These are phyloP conservation scores for Chernovozyma sophiae-reginae DNA, from an alignment of 1,139 yeast genomes.

Conservation along the genomic window DNA sequence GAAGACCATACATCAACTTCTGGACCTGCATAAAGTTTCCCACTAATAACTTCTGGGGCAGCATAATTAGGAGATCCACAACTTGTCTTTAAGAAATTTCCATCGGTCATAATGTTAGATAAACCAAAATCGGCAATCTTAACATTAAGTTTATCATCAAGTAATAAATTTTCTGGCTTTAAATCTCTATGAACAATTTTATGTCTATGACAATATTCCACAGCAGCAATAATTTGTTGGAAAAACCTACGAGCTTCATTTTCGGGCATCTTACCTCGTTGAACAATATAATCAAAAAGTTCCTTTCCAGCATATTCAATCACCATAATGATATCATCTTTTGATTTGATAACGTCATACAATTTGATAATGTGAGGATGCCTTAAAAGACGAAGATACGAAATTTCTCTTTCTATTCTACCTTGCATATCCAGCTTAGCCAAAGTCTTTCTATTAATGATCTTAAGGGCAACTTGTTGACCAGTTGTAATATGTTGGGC, in stretches of 20 bases:
- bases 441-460: slow-evolving; percentile 87
- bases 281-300: slow-evolving; percentile 92
- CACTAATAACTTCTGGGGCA: slow-evolving; percentile 96
- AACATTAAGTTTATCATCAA: slow-evolving; percentile 88
- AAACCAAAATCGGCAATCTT: slow-evolving; percentile 97
- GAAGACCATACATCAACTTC: slow-evolving; percentile 99
- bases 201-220: slow-evolving; percentile 95
- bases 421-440: slow-evolving; percentile 99
- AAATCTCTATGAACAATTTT: slow-evolving; percentile 96
- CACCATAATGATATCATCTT: slow-evolving; percentile 96
- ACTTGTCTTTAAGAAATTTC: slow-evolving; percentile 89
- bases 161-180: slow-evolving; percentile 87
- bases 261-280: slow-evolving; percentile 92
- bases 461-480: slow-evolving; percentile 89
- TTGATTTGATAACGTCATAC: slow-evolving; percentile 93
- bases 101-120: slow-evolving; percentile 96
- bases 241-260: slow-evolving; percentile 91
- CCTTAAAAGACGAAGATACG: slow-evolving; percentile 80
- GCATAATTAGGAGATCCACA: slow-evolving; percentile 99
- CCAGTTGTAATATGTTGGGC: slow-evolving; percentile 94
- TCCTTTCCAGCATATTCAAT: slow-evolving; percentile 97
- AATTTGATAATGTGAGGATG: slow-evolving; percentile 97
- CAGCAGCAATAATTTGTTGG: slow-evolving; percentile 97
- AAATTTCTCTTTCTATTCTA: slow-evolving; percentile 89
- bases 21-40: slow-evolving; percentile 96